These are phyloP conservation scores for Omphalotus guepiniiformis DNA, from an alignment of 768 basidiomycete genomes.

Conservation along the genomic window DNA sequence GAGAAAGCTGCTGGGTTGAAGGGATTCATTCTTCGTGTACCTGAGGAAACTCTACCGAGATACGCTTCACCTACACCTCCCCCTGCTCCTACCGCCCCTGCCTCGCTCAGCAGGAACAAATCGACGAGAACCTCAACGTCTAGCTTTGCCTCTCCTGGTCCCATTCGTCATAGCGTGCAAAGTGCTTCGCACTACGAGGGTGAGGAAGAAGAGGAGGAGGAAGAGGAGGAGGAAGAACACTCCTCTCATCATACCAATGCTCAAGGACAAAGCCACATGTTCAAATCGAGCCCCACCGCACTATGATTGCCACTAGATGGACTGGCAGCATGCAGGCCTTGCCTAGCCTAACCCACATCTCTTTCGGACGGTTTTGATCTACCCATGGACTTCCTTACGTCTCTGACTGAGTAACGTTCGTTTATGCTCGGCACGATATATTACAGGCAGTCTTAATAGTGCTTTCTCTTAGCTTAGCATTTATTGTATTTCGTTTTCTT, in stretches of 20 bases:
- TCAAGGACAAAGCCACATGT: neutral
- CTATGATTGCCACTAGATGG: slow-evolving; percentile 4
- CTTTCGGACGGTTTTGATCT: no score
- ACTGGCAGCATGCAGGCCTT: no score
- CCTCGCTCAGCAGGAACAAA: slow-evolving; percentile 1
- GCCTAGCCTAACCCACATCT: no score
- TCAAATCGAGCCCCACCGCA: slow-evolving; percentile 11
- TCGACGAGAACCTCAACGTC: slow-evolving; percentile 14
- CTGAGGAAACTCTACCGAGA: slow-evolving; percentile 57
- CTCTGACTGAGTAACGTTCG: no score
- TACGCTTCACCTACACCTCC: slow-evolving; percentile 39
- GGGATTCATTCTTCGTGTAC: slow-evolving; percentile 41
- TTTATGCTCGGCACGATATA: no score
- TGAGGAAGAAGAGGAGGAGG: slow-evolving; percentile 3
- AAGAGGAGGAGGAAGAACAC: slow-evolving; percentile 8
- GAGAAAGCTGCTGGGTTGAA: slow-evolving; percentile 66
- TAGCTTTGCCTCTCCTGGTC: slow-evolving; percentile 15
- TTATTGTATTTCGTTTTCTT: no score
- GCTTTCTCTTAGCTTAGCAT: no score
- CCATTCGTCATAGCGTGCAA: neutral
- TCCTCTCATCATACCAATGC: neutral
- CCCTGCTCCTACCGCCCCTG: slow-evolving; percentile 9
- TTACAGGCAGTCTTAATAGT: no score
- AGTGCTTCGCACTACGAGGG: slow-evolving; percentile 8
- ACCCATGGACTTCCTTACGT: no score